Conservation (phyloP, 2,329 filamentous ascomycete genomes). For the Diplodia seriata region DNA sequence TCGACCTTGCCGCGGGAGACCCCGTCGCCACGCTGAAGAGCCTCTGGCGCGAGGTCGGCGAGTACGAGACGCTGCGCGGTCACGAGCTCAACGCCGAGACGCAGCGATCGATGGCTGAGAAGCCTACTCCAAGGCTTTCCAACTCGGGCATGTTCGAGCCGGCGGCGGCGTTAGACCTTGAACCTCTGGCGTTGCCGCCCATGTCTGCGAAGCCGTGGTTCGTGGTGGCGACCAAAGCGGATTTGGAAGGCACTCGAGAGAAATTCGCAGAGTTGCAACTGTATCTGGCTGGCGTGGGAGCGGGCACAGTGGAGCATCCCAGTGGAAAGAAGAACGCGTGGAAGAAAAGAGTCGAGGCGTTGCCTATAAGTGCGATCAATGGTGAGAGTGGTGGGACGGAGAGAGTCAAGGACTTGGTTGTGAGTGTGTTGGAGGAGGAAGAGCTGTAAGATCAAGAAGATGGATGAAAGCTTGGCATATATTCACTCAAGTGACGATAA, state of each 20-base stretch:
- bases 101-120: conserved; percentile 61
- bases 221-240: conserved; percentile 91
- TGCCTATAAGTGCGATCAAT: conserved; percentile 89
- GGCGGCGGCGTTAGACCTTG: conserved; percentile 31
- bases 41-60: conserved; percentile 87
- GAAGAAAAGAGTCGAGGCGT: conserved; percentile 64
- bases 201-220: conserved; percentile 98
- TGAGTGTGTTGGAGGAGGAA: conserved; percentile 66
- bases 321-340: conserved; percentile 70
- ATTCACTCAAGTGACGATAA: conserved; percentile 5
- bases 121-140: background rate
- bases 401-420: conserved; percentile 73
- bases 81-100: conserved; percentile 71
- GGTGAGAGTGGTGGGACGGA: conserved; percentile 75
- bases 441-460: conserved; percentile 6
- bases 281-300: conserved; percentile 73
- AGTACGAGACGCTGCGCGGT: conserved; percentile 84
- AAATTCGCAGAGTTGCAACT: conserved; percentile 74
- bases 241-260: conserved; percentile 76
- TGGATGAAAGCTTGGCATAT: background rate
- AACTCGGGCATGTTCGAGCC: conserved; percentile 37
- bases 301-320: conserved; percentile 72
- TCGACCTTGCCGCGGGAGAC: conserved; percentile 82
- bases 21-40: conserved; percentile 78
- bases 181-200: conserved; percentile 62